A percentile compares a stretch with the other conserved stretches of the same genome.
Conservation (phyloP, 2,329 filamentous ascomycete species). For the Arthrobotrys entomopaga region DNA sequence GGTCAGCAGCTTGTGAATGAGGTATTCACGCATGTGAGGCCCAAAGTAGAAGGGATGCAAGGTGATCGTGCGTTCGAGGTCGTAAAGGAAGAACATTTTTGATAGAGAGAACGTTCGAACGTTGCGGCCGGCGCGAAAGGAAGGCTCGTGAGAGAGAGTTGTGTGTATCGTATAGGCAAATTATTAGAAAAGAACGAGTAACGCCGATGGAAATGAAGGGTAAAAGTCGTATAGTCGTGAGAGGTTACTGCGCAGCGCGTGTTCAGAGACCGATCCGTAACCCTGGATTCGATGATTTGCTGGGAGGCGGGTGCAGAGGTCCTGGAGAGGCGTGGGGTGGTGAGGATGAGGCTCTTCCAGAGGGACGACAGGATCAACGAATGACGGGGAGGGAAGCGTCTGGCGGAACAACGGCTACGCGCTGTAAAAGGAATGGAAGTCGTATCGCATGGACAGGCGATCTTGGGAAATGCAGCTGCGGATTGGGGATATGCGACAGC, state of each 20-base stretch:
- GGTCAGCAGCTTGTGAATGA: conserved; percentile 86
- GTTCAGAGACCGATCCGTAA: conserved; percentile 35
- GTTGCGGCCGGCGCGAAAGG: conserved; percentile 14
- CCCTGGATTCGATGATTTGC: conserved; percentile 37
- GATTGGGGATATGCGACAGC: conserved; percentile 23
- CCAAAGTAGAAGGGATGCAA: conserved; percentile 98
- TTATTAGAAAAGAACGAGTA: conserved; percentile 15
- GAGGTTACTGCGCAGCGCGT: conserved; percentile 33
- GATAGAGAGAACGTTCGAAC: conserved; percentile 34
- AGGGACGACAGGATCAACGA: conserved; percentile 41
- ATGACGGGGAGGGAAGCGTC: conserved; percentile 50
- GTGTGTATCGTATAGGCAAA: background rate
- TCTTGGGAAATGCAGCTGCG: conserved; percentile 3
- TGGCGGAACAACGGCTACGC: conserved; percentile 53
- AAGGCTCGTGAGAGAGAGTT: conserved; percentile 12
- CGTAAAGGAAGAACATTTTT: conserved; percentile 96
- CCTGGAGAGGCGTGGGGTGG: background rate
- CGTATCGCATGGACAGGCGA: conserved; percentile 36
- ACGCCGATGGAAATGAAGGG: conserved; percentile 29
- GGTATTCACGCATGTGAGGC: conserved; percentile 88
- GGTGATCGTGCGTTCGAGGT: conserved; percentile 92
- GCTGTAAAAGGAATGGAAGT: conserved; percentile 50
- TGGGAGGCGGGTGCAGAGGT: background rate
- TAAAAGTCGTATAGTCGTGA: conserved; percentile 41
- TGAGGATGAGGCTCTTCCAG: conserved; percentile 22